phyloP scores from a whole-genome alignment of 306 rosid species.

The Cucurbita argyrosperma region DNA sequence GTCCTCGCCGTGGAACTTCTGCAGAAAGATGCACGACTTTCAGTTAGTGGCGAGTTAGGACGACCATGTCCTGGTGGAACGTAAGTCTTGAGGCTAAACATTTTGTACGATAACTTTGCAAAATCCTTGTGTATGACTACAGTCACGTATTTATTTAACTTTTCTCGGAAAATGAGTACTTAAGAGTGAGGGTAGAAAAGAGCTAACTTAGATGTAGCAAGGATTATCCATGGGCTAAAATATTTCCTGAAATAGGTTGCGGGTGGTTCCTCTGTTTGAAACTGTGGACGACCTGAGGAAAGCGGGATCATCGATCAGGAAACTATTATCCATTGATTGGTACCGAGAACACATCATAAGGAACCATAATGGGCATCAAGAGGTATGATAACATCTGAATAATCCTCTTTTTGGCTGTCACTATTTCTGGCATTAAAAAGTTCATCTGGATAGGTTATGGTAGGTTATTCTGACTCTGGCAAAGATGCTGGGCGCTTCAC shows the following conservation, averaged over 20 bases:
- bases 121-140: not conserved
- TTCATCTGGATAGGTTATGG: slow-evolving; percentile 67
- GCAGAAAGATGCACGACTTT: slow-evolving; percentile 85
- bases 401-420: not conserved
- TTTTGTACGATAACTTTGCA: not conserved
- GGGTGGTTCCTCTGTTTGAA: slow-evolving; percentile 92
- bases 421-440: slow-evolving; percentile 1
- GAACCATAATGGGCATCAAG: slow-evolving; percentile 79
- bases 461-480: slow-evolving; percentile 94
- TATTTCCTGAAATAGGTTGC: slow-evolving; percentile 38
- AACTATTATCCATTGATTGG: slow-evolving; percentile 79
- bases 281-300: slow-evolving; percentile 82
- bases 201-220: not conserved
- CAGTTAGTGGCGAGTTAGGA: slow-evolving; percentile 71
- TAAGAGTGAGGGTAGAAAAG: not conserved
- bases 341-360: slow-evolving; percentile 57
- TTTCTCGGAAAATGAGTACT: not conserved
- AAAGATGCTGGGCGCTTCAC: slow-evolving; percentile 96
- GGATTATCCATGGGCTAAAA: not conserved
- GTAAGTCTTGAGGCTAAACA: slow-evolving; percentile 33
- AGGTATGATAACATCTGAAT: slow-evolving; percentile 31
- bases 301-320: slow-evolving; percentile 78
- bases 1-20: slow-evolving; percentile 93
- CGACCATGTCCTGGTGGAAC: slow-evolving; percentile 81
- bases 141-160: not conserved